Percentiles rank a stretch among this genome's conserved stretches.
Conservation (phyloP, 805 yeast genomes). For the Hanseniaspora guilliermondii region DNA sequence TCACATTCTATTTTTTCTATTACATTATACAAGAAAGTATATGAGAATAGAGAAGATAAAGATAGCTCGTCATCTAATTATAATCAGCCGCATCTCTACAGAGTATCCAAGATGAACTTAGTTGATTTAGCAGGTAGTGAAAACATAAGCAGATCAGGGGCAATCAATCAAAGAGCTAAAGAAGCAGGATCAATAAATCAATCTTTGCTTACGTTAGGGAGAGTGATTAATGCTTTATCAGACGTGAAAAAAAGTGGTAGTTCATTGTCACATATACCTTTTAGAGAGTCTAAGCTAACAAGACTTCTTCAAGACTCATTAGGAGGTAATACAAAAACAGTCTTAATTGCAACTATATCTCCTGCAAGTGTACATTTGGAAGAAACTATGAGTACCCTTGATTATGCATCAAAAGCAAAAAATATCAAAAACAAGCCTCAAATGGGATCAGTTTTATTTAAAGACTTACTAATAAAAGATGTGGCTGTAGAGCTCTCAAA, state of each 20-base stretch:
- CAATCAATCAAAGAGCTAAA: slow-evolving; percentile 69
- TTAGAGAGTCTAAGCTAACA: slow-evolving; percentile 69
- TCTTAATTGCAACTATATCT: slow-evolving; percentile 75
- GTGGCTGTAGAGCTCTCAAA: slow-evolving; percentile 38
- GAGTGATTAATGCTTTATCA: slow-evolving; percentile 68
- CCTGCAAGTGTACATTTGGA: slow-evolving; percentile 69
- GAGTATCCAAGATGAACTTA: slow-evolving; percentile 62
- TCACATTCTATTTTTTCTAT: slow-evolving; percentile 69
- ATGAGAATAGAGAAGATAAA: slow-evolving; percentile 8
- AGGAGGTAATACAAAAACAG: slow-evolving; percentile 81
- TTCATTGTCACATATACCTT: slow-evolving; percentile 54
- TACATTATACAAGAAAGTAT: slow-evolving; percentile 36
- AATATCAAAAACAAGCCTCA: slow-evolving; percentile 65
- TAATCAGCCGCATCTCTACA: slow-evolving; percentile 35
- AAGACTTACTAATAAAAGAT: slow-evolving; percentile 36
- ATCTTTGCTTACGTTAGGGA: slow-evolving; percentile 71
- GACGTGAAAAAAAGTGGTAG: slow-evolving; percentile 34
- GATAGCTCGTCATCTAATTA: slow-evolving; percentile 11
- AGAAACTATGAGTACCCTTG: slow-evolving; percentile 74
- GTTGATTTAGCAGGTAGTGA: slow-evolving; percentile 96
- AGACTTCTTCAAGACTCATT: slow-evolving; percentile 64
- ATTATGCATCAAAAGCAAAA: slow-evolving; percentile 79
- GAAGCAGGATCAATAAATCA: slow-evolving; percentile 93
- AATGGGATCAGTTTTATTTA: slow-evolving; percentile 47
- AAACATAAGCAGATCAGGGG: slow-evolving; percentile 79